Evolutionary conservation across 164 flowering plant species (phyloP).

Genomic region (Magnolia sinica): DNA sequence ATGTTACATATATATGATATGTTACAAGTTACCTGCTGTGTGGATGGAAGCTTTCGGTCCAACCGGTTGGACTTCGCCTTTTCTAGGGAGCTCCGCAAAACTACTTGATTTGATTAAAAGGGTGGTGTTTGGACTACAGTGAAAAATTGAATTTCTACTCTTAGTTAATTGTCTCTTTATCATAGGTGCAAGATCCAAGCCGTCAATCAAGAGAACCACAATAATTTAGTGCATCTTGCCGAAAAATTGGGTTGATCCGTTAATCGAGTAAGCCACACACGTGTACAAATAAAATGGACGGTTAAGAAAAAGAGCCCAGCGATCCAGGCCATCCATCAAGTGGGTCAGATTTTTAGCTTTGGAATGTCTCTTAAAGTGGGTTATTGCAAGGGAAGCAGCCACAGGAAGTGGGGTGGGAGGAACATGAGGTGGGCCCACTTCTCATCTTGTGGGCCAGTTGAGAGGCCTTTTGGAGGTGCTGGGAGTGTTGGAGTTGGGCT

Average conservation of each 20-base stretch:
- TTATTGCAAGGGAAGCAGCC: conserved; percentile 49
- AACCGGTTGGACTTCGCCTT: too few relatives aligned
- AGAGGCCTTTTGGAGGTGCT: conserved; percentile 46
- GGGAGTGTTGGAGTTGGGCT: conserved; percentile 67
- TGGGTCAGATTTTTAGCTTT: background rate
- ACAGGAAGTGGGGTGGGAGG: conserved; percentile 34
- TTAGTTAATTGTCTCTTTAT: background rate
- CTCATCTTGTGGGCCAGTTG: conserved; percentile 46
- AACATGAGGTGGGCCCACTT: conserved; percentile 19
- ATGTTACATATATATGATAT: too few relatives aligned
- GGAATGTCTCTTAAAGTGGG: conserved; percentile 10
- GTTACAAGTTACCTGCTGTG: too few relatives aligned
- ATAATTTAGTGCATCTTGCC: background rate
- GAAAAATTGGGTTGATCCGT: background rate
- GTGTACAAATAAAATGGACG: background rate
- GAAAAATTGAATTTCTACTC: background rate
- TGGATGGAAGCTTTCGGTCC: too few relatives aligned
- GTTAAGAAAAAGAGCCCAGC: background rate
- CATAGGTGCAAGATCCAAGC: background rate
- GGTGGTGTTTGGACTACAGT: background rate
- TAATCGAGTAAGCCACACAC: background rate
- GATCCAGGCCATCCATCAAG: too few relatives aligned
- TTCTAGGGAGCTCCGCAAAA: too few relatives aligned
- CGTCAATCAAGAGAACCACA: background rate
- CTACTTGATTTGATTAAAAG: too few relatives aligned